Percentiles rank a stretch among this genome's conserved stretches.
These are phyloP conservation scores for Colletotrichum aenigma DNA, from an alignment of 2,329 filamentous ascomycete genomes.

Conservation along the genomic window DNA sequence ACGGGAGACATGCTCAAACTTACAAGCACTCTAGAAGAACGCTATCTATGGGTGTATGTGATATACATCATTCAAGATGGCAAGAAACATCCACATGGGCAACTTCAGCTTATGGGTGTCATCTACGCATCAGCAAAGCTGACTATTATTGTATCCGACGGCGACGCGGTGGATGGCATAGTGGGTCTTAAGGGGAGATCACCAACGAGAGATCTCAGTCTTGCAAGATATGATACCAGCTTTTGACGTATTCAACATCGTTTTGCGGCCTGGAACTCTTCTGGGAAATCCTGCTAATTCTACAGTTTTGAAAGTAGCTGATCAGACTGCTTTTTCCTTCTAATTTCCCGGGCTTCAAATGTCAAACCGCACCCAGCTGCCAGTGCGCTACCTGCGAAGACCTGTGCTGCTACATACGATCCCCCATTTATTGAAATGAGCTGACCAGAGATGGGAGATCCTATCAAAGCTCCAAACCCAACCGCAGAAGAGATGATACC, in stretches of 20 bases:
- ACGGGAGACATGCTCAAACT: background rate
- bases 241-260: background rate
- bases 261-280: background rate
- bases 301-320: too few species aligned
- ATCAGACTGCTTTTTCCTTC: too few species aligned
- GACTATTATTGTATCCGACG: background rate
- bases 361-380: too few species aligned
- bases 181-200: background rate
- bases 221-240: background rate
- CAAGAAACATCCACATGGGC: fast-evolving
- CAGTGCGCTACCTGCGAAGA: too few species aligned
- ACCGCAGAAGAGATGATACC: too few species aligned
- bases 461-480: too few species aligned
- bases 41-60: background rate
- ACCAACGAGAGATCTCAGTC: background rate
- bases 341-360: too few species aligned
- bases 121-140: background rate
- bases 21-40: background rate
- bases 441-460: too few species aligned
- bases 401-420: too few species aligned
- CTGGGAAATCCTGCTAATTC: too few species aligned
- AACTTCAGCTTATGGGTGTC: background rate
- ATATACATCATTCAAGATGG: background rate
- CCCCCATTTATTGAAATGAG: too few species aligned
- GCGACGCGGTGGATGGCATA: background rate